Evolutionary conservation across 306 rosid species (phyloP).

Genomic region (Pyrus bretschneideri): DNA sequence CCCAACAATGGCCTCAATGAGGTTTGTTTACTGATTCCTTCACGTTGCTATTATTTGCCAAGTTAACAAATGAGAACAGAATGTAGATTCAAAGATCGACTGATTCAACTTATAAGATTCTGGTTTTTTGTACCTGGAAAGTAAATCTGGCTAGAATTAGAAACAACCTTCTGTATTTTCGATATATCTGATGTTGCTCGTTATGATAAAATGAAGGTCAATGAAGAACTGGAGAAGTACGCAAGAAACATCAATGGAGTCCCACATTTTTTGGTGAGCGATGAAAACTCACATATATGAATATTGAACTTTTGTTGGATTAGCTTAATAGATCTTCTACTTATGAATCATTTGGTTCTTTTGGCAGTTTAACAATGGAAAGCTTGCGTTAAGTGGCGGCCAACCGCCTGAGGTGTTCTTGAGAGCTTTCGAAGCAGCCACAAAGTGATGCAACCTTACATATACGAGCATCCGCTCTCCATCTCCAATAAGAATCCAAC

Average conservation of each 20-base stretch:
- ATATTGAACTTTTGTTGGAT: not conserved
- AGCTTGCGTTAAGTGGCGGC: conserved; percentile 54
- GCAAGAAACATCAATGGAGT: conserved; percentile 54
- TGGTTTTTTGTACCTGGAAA: not conserved
- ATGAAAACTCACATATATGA: conserved; percentile 4
- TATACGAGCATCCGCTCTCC: not conserved
- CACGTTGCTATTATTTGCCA: conserved; percentile 3
- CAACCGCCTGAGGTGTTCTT: conserved; percentile 72
- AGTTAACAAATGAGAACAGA: not conserved
- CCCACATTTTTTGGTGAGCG: conserved; percentile 67
- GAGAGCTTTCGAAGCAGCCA: conserved; percentile 54
- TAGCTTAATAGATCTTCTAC: not conserved
- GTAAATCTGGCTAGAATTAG: not conserved
- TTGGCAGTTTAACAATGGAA: conserved; percentile 76
- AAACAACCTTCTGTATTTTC: not conserved
- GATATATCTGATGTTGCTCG: conserved; percentile 15
- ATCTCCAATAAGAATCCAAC: not conserved
- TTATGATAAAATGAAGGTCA: conserved; percentile 43
- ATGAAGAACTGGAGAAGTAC: conserved; percentile 57
- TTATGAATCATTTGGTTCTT: not conserved
- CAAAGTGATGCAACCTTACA: conserved; percentile 25
- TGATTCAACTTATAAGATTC: not conserved
- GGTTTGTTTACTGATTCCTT: conserved; percentile 35
- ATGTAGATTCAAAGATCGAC: not conserved
- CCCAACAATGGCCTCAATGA: conserved; percentile 71